Evolutionary conservation across 2,329 filamentous ascomycete species (phyloP).

Genomic region (Trichoderma arundinaceum): DNA sequence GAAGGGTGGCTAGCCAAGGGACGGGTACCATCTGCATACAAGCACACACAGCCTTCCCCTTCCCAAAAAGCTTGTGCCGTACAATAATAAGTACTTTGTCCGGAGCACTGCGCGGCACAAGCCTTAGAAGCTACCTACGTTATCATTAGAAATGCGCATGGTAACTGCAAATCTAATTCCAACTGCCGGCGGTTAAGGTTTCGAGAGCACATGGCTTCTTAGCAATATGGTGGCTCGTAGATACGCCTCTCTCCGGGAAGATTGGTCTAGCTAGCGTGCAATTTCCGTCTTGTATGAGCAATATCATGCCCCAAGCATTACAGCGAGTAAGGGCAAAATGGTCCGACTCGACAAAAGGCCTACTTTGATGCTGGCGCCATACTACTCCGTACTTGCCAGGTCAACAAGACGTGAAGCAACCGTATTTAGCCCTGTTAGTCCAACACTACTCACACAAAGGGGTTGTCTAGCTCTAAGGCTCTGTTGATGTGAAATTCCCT

Average conservation of each 20-base stretch:
- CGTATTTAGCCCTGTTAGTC: neutral
- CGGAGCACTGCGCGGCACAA: neutral
- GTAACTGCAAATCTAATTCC: slow-evolving; percentile 2
- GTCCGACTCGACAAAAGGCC: neutral
- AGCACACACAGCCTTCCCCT: neutral
- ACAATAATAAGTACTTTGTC: neutral
- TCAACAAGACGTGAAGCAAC: neutral
- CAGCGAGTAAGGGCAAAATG: neutral
- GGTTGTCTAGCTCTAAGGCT: neutral
- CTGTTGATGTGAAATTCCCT: neutral
- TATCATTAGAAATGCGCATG: neutral
- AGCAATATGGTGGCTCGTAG: neutral
- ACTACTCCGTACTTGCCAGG: neutral
- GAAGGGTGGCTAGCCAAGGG: neutral
- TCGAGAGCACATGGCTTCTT: neutral
- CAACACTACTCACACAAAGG: neutral
- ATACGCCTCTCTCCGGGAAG: neutral
- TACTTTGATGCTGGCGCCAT: neutral
- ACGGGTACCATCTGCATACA: neutral
- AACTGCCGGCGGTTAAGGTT: slow-evolving; percentile 16
- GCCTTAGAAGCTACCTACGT: too few species aligned
- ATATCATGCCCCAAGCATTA: neutral
- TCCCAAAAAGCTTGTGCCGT: neutral
- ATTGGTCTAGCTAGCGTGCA: neutral
- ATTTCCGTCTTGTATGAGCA: neutral